A percentile compares a stretch with the other conserved stretches of the same genome.
Evolutionary conservation across 768 basidiomycete species (phyloP).

Genomic region (Kwoniella mangroviensis): DNA sequence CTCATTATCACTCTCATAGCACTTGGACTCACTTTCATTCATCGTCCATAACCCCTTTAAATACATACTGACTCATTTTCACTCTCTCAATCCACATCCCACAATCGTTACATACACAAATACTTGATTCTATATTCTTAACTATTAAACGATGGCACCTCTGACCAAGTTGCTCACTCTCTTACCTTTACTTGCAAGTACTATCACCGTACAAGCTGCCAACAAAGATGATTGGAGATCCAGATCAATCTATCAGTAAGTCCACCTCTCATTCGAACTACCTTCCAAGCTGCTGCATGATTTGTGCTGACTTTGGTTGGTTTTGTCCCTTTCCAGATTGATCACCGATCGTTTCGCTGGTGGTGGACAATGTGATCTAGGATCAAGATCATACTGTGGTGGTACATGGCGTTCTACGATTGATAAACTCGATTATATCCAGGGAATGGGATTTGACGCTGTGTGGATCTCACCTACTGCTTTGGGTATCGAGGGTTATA

Average conservation of each 20-base stretch:
- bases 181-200: conserved; percentile 22
- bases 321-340: conserved; percentile 28
- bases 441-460: conserved; percentile 57
- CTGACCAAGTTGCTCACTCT: conserved; percentile 24
- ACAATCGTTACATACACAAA: not conserved
- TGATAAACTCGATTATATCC: conserved; percentile 57
- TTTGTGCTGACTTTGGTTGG: not conserved
- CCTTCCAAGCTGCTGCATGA: not conserved
- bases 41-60: not conserved
- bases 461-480: conserved; percentile 58
- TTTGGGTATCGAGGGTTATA: conserved; percentile 48
- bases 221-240: conserved; percentile 45
- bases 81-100: not conserved
- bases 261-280: not conserved
- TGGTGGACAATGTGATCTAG: conserved; percentile 39
- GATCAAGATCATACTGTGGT: conserved; percentile 50
- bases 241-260: conserved; percentile 48
- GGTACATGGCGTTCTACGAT: conserved; percentile 50
- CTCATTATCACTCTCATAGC: not conserved
- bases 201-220: conserved; percentile 32
- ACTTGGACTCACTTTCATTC: not conserved
- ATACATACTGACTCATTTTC: not conserved
- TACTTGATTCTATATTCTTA: not conserved
- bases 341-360: conserved; percentile 58
- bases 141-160: not conserved